These are phyloP conservation scores for Berkeleyomyces rouxiae DNA, from an alignment of 2,329 filamentous ascomycete species.

Conservation along the genomic window DNA sequence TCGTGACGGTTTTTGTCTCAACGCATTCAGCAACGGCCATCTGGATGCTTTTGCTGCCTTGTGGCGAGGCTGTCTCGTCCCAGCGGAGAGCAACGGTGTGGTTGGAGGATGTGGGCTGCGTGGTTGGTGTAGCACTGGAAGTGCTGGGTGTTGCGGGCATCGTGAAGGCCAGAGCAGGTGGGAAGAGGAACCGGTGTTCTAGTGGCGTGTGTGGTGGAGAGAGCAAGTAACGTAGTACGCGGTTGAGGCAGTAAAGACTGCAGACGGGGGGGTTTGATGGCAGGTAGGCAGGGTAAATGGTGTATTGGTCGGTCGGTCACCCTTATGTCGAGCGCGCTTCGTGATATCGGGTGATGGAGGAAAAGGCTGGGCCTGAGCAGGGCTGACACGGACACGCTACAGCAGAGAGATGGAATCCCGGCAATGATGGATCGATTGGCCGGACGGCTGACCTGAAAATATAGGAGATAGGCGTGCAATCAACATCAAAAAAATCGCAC, in stretches of 20 bases:
- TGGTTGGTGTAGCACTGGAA: conserved; percentile 24
- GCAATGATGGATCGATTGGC: neutral
- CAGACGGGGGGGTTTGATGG: too few species aligned
- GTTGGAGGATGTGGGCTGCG: conserved; percentile 21
- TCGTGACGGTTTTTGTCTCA: conserved; percentile 56
- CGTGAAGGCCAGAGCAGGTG: neutral
- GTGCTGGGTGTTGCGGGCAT: conserved; percentile 1
- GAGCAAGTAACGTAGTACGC: neutral
- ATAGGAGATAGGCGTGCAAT: neutral
- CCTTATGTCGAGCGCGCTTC: neutral
- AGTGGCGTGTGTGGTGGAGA: neutral
- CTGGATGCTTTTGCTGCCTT: conserved; percentile 27
- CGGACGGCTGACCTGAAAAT: neutral
- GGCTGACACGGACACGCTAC: neutral
- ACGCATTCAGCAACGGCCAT: conserved; percentile 48
- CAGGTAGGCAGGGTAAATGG: too few species aligned
- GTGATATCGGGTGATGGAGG: neutral
- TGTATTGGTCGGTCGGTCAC: too few species aligned
- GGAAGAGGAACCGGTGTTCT: too few species aligned
- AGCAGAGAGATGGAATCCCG: neutral
- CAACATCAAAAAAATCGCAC: neutral
- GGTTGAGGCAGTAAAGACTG: neutral
- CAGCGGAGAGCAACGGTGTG: conserved; percentile 25
- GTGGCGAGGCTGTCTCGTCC: conserved; percentile 24
- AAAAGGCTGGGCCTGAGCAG: neutral